phyloP scores from a whole-genome alignment of 331 rosid genomes.

The Phaseolus coccineus region DNA sequence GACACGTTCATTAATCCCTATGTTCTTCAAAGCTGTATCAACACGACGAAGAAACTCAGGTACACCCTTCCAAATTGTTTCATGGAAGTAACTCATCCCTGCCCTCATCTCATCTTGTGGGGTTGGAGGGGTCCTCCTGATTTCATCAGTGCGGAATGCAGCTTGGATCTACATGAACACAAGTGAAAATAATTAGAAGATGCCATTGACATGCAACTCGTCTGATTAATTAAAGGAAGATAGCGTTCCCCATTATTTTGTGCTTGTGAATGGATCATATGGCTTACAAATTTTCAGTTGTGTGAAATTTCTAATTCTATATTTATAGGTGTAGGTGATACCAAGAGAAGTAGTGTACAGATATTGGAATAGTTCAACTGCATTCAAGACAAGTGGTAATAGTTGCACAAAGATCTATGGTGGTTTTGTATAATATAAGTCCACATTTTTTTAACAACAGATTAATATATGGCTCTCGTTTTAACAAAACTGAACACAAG shows the following conservation, averaged over 20 bases:
- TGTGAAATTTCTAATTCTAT: constrained; percentile 13
- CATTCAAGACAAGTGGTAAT: neutral
- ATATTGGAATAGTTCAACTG: neutral
- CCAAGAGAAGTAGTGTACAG: neutral
- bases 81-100: constrained; percentile 98
- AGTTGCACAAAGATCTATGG: neutral
- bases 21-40: constrained; percentile 90
- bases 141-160: constrained; percentile 97
- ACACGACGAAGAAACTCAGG: constrained; percentile 90
- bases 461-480: neutral
- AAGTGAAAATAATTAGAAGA: neutral
- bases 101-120: constrained; percentile 99
- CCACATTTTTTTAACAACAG: neutral
- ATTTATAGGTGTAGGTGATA: constrained; percentile 13
- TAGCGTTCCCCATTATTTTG: neutral
- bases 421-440: neutral
- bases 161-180: constrained; percentile 82
- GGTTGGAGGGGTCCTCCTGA: constrained; percentile 90
- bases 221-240: neutral
- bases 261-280: neutral
- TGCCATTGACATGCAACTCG: neutral
- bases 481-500: neutral
- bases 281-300: neutral
- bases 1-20: constrained; percentile 79
- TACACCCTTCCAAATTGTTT: constrained; percentile 94